Conservation (phyloP, 208 protist species). For the Acanthamoeba castellanii region DNA sequence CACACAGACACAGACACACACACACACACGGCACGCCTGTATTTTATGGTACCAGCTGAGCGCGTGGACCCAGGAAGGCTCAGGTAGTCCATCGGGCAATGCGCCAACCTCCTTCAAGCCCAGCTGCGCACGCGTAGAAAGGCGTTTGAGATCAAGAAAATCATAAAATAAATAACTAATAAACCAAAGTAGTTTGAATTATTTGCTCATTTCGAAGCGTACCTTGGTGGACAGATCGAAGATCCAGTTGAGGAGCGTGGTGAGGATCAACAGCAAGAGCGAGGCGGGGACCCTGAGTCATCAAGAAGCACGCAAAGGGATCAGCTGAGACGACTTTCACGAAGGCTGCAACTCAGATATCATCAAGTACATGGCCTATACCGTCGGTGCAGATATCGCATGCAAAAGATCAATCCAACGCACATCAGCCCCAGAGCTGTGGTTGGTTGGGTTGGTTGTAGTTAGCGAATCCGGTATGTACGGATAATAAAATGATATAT, state of each 20-base stretch:
- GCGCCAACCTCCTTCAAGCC: slow-evolving; percentile 5
- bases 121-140: slow-evolving; percentile 46
- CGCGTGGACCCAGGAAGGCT: neutral
- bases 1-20: neutral
- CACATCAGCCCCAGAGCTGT: neutral
- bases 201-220: too few relatives aligned
- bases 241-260: neutral
- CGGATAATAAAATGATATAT: neutral
- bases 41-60: neutral
- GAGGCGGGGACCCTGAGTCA: neutral
- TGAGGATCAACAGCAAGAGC: slow-evolving; percentile 7
- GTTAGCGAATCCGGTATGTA: neutral
- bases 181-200: neutral
- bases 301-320: neutral
- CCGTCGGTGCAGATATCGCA: neutral
- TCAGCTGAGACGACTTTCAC: neutral
- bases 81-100: neutral
- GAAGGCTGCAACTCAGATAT: neutral
- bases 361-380: neutral
- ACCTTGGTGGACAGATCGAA: neutral
- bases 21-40: neutral
- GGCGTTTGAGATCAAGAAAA: too few relatives aligned
- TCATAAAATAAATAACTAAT: neutral
- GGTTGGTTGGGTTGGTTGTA: neutral
- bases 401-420: neutral